Conservation (phyloP, 106 monocot genomes). For the Iris macrosiphon region DNA sequence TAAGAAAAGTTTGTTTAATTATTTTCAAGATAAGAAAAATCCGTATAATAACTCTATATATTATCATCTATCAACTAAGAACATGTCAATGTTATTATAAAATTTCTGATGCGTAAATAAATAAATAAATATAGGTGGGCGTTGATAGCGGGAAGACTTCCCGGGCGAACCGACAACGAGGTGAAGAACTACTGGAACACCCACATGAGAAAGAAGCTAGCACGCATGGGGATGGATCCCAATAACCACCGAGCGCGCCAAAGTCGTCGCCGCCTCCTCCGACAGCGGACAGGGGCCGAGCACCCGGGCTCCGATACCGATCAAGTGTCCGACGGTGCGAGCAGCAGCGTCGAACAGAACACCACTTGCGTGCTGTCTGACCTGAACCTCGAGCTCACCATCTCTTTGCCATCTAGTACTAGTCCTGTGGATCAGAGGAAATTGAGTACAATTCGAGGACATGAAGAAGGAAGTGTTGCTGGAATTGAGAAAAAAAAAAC, state of each 20-base stretch:
- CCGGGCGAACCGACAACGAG: slow-evolving; percentile 37
- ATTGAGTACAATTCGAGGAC: no score
- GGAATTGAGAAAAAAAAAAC: no score
- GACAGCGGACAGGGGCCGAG: not conserved
- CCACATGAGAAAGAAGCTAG: slow-evolving; percentile 20
- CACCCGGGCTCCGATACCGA: not conserved
- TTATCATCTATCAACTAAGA: no score
- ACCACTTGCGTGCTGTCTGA: slow-evolving; percentile 1
- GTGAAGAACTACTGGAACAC: slow-evolving; percentile 49
- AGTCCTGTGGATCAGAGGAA: no score
- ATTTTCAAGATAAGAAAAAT: no score
- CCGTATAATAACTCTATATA: no score
- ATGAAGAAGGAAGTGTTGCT: no score
- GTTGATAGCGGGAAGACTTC: slow-evolving; percentile 39
- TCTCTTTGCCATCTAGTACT: slow-evolving; percentile 2
- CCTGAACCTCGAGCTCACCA: slow-evolving; percentile 30
- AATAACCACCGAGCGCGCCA: slow-evolving; percentile 9
- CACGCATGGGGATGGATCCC: slow-evolving; percentile 15
- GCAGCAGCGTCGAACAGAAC: no score
- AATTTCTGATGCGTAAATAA: not conserved
- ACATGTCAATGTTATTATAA: no score
- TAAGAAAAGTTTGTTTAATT: no score
- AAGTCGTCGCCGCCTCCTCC: not conserved
- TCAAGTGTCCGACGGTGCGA: not conserved
- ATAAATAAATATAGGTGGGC: slow-evolving; percentile 24